Conservation (phyloP, 2,329 filamentous ascomycete species). For the Tolypocladium pustulatum region DNA sequence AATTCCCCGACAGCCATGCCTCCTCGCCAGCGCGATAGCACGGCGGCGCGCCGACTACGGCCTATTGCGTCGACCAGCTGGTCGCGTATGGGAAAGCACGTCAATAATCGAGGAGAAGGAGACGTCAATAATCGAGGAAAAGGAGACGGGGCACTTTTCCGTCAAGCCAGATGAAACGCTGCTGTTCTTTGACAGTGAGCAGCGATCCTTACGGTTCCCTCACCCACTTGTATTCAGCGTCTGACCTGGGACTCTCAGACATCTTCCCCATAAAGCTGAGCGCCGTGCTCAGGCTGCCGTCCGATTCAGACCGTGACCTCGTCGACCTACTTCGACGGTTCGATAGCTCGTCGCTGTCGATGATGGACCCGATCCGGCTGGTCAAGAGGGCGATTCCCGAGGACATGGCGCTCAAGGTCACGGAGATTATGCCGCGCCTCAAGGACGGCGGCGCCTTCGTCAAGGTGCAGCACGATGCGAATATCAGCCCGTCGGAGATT, state of each 20-base stretch:
- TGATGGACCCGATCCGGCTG: constrained; percentile 40
- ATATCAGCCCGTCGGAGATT: constrained; percentile 27
- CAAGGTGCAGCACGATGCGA: constrained; percentile 55
- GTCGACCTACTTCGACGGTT: constrained; percentile 40
- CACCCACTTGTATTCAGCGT: background rate
- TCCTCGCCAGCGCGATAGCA: constrained; percentile 1
- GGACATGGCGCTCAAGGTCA: constrained; percentile 56
- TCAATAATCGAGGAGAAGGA: constrained; percentile 30
- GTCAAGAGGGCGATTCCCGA: constrained; percentile 54
- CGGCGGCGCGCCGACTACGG: background rate
- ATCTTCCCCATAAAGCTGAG: constrained; percentile 71
- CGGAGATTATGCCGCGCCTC: constrained; percentile 70
- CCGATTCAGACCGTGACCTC: constrained; percentile 38
- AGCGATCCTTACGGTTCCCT: background rate
- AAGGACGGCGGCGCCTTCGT: constrained; percentile 93
- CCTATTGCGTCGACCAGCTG: background rate
- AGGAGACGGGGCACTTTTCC: constrained; percentile 74
- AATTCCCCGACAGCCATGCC: background rate
- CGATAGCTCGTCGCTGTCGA: constrained; percentile 37
- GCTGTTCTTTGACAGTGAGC: constrained; percentile 78
- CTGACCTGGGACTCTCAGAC: constrained; percentile 36
- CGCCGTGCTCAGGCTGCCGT: constrained; percentile 32
- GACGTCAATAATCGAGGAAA: constrained; percentile 30
- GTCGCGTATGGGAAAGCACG: constrained; percentile 3
- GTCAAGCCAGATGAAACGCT: constrained; percentile 68